Evolutionary conservation across 2,329 filamentous ascomycete genomes (phyloP), one percentile per base, ranked within the genome.

Genomic region (Xylaria polymorpha): DNA sequence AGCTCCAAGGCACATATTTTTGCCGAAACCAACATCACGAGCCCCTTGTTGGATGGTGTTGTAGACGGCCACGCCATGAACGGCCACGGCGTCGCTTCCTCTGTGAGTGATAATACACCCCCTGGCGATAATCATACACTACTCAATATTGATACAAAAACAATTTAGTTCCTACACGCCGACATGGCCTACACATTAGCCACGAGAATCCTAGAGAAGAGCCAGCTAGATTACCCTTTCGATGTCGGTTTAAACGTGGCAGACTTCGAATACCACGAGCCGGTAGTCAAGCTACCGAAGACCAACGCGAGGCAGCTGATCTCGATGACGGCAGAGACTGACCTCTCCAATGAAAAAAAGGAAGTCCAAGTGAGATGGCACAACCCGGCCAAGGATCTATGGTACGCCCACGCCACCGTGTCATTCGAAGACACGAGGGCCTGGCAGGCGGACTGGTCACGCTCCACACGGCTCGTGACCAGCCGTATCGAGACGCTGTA

Each of bases 141-240:
- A 29, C 25, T 29, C 25, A 29, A 29, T 29, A 29, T 29, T 29
- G 25, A 29, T 29, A 4, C 25, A 29, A 29, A 29, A 29, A 4
- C 25, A 29, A 29, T 29, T 4, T 51, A 77, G 75, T 82, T 81
- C 4, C 76, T 90, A 25, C 88, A 90, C 69, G 88, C 87, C 14
- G 90, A 92, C 70, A 90, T 91, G 79, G 88, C 87, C 2, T 85
- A 87, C 79, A 92, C 90, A 1, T 80, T 91, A 18, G 86, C 85
- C 60, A 48, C 78, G 79, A 58, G 80, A 83, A 29, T 14, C 15
- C 50, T 35, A 9, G 15, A 53, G 14, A 53, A 53, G 25, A n/a
- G 25, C 50, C 14, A 9, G n/a, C 25, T 53, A 4, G 18, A 35
- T 7, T 9, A n/a, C 50, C 29, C 29, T 29, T 29, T 29, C 25